A percentile compares a stretch with the other conserved stretches of the same genome.
Conservation (phyloP, 805 yeast species). For the Deakozyma indianensis region DNA sequence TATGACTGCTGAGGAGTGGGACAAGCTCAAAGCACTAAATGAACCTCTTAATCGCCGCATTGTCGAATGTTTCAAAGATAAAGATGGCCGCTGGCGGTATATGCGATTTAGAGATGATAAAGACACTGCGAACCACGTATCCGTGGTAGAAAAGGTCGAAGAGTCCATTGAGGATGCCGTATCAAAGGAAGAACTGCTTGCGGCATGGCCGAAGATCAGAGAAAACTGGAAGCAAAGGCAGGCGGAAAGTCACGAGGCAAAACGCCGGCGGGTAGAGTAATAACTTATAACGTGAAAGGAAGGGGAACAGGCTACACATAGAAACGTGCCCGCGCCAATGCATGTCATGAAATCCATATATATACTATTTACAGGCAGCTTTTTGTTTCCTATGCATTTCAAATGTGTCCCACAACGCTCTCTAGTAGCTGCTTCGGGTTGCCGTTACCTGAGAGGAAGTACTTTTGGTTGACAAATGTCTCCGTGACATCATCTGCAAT, state of each 20-base stretch:
- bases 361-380: background rate
- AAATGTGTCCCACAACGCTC: constrained; percentile 8
- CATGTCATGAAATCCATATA: no score
- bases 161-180: constrained; percentile 81
- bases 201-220: constrained; percentile 40
- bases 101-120: constrained; percentile 90
- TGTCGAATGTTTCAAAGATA: constrained; percentile 66
- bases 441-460: constrained; percentile 49
- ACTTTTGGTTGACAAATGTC: constrained; percentile 32
- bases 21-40: constrained; percentile 43
- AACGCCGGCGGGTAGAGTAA: background rate
- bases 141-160: constrained; percentile 69
- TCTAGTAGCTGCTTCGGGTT: constrained; percentile 40
- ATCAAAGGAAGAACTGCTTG: constrained; percentile 56
- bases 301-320: no score
- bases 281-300: no score
- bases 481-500: constrained; percentile 24
- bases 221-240: constrained; percentile 46
- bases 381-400: no score
- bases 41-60: constrained; percentile 85
- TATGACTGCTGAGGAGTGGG: constrained; percentile 68
- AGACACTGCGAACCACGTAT: constrained; percentile 67
- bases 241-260: background rate
- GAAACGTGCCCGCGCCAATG: no score
- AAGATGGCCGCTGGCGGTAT: constrained; percentile 62